phyloP scores from a whole-genome alignment of 352 stramenopile genomes.

The Peronospora belbahrii region DNA sequence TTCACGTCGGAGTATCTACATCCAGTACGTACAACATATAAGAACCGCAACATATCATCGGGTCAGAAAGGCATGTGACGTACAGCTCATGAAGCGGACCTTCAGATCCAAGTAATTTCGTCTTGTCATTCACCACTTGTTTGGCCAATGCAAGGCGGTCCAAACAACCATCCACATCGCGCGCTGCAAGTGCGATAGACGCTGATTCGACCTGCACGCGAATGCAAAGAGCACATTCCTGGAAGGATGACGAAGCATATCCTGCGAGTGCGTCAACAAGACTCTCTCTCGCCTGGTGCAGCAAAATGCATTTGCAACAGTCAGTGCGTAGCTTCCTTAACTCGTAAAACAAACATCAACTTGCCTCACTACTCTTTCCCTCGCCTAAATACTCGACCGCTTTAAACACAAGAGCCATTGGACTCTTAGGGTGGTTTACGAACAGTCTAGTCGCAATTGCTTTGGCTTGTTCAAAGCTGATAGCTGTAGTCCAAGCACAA shows the following conservation, averaged over 20 bases:
- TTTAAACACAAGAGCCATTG: constrained; percentile 45
- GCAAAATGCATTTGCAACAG: neutral
- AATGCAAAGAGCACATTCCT: constrained; percentile 53
- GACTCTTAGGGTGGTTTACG: constrained; percentile 31
- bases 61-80: constrained; percentile 4
- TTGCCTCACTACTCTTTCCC: constrained; percentile 28
- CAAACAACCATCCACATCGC: constrained; percentile 57
- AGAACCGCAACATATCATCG: neutral
- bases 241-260: constrained; percentile 56
- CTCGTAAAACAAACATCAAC: neutral
- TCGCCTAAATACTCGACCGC: constrained; percentile 20
- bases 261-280: constrained; percentile 54
- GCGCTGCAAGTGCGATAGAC: constrained; percentile 28
- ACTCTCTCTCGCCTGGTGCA: constrained; percentile 30
- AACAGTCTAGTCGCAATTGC: constrained; percentile 25
- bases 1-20: constrained; percentile 49
- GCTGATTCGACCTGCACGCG: constrained; percentile 49
- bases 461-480: constrained; percentile 21
- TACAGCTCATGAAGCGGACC: constrained; percentile 35
- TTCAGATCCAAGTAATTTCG: constrained; percentile 26
- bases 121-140: constrained; percentile 41
- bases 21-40: neutral
- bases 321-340: neutral
- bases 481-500: constrained; percentile 23
- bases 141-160: constrained; percentile 38